Conservation (phyloP, 257 asterid species). For the Scutellaria baicalensis region DNA sequence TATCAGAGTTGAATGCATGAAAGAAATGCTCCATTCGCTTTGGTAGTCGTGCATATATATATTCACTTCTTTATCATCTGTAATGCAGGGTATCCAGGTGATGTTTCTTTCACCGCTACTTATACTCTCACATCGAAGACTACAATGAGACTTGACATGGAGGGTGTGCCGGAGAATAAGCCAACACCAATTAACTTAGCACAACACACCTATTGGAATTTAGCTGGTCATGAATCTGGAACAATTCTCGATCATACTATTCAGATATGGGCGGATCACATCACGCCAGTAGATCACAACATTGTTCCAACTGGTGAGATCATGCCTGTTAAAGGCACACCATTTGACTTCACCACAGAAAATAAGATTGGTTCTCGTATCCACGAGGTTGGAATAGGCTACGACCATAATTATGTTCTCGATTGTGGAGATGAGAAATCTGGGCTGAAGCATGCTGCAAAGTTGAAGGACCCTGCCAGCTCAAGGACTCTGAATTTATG, state of each 20-base stretch:
- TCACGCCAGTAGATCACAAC: slow-evolving; percentile 81
- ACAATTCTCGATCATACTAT: slow-evolving; percentile 65
- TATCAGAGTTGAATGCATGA: background rate
- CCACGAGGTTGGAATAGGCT: slow-evolving; percentile 77
- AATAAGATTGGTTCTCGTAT: slow-evolving; percentile 58
- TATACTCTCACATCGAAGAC: slow-evolving; percentile 72
- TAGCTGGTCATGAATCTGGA: slow-evolving; percentile 77
- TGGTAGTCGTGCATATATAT: background rate
- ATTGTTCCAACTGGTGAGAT: slow-evolving; percentile 83
- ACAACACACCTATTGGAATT: slow-evolving; percentile 96
- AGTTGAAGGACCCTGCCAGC: slow-evolving; percentile 70
- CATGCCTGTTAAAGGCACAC: slow-evolving; percentile 65
- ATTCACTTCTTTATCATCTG: slow-evolving; percentile 3
- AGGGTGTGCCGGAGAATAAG: slow-evolving; percentile 67
- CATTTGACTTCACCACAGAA: slow-evolving; percentile 82
- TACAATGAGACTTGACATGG: slow-evolving; percentile 91
- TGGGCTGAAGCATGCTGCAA: slow-evolving; percentile 77
- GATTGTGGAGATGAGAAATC: slow-evolving; percentile 61
- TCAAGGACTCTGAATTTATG: slow-evolving; percentile 75
- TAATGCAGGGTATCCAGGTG: slow-evolving; percentile 86
- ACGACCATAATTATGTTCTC: slow-evolving; percentile 89
- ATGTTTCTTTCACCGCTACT: slow-evolving; percentile 62
- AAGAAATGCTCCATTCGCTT: background rate
- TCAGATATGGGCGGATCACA: slow-evolving; percentile 59
- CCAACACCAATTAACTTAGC: slow-evolving; percentile 88